Conservation (phyloP, 2,329 filamentous ascomycete genomes). For the Phaeoacremonium minimum region DNA sequence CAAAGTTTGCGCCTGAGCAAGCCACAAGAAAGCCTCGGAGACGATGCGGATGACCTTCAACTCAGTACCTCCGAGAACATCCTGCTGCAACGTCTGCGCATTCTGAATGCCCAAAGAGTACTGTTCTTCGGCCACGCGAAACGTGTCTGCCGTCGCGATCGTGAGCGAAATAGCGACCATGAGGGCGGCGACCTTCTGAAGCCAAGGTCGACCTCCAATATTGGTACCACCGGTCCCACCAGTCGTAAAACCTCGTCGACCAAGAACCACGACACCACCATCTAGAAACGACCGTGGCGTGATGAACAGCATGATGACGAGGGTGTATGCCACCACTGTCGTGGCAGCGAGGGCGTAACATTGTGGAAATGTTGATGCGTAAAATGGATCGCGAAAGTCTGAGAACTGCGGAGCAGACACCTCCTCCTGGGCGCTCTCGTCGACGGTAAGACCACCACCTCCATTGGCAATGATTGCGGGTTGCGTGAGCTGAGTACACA, state of each 20-base stretch:
- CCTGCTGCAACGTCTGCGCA: conserved; percentile 66
- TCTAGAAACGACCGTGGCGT: conserved; percentile 92
- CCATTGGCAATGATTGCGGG: conserved; percentile 36
- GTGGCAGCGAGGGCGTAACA: conserved; percentile 89
- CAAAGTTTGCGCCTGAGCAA: conserved; percentile 93
- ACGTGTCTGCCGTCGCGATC: conserved; percentile 89
- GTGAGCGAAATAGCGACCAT: conserved; percentile 81
- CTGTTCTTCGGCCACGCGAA: conserved; percentile 76
- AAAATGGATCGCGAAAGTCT: conserved; percentile 81
- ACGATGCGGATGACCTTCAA: conserved; percentile 89
- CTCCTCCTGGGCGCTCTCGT: conserved; percentile 15
- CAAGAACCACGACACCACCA: conserved; percentile 76
- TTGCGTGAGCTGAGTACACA: conserved; percentile 40
- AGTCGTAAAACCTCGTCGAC: conserved; percentile 79
- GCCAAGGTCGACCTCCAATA: conserved; percentile 87
- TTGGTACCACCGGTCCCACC: conserved; percentile 75
- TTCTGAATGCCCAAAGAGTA: conserved; percentile 79
- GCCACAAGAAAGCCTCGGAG: conserved; percentile 94
- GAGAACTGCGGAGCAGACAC: conserved; percentile 41
- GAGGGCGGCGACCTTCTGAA: conserved; percentile 77
- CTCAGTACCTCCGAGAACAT: conserved; percentile 79
- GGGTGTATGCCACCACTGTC: conserved; percentile 85
- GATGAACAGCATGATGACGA: conserved; percentile 90
- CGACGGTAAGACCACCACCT: conserved; percentile 26
- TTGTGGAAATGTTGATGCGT: conserved; percentile 88